Evolutionary conservation across 371 early-diverging fungal genomes (phyloP).

Genomic region (Nematocida parisii): DNA sequence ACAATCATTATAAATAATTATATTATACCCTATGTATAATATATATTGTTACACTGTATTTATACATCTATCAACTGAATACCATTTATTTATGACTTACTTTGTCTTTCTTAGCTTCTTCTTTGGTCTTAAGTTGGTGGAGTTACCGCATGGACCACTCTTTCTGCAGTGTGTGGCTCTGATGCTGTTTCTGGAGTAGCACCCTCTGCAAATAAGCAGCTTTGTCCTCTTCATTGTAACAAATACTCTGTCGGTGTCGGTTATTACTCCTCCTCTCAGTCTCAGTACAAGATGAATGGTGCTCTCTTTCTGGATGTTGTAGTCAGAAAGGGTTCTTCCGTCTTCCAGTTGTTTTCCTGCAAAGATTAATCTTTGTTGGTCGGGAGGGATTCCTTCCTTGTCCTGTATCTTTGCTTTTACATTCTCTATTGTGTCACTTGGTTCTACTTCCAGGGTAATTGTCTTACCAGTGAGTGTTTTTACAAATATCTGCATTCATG

Average conservation of each 20-base stretch:
- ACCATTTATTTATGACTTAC: conserved; percentile 33
- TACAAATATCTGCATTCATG: conserved; percentile 81
- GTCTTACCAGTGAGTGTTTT: conserved; percentile 97
- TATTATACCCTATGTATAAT: not conserved
- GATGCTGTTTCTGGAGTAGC: conserved; percentile 96
- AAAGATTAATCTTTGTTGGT: conserved; percentile 99
- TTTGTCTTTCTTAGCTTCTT: conserved; percentile 66
- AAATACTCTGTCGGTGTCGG: conserved; percentile 60
- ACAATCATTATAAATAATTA: no score
- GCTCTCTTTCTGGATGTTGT: conserved; percentile 87
- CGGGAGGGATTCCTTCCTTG: conserved; percentile 97
- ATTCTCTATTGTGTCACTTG: conserved; percentile 86
- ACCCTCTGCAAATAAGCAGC: conserved; percentile 69
- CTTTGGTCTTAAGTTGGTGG: conserved; percentile 84
- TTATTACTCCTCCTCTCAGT: conserved; percentile 57
- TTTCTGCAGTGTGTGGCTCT: conserved; percentile 99
- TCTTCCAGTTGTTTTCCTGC: conserved; percentile 96
- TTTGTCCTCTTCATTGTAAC: conserved; percentile 37
- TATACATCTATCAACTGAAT: not conserved
- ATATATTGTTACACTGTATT: not conserved
- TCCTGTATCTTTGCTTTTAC: conserved; percentile 95
- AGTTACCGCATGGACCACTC: conserved; percentile 93
- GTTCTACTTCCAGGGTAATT: conserved; percentile 91
- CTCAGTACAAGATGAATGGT: conserved; percentile 89
- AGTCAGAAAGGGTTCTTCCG: conserved; percentile 73